Evolutionary conservation across 2,329 filamentous ascomycete genomes (phyloP), one percentile per base, ranked within the genome.

Genomic region (Emydomyces testavorans): DNA sequence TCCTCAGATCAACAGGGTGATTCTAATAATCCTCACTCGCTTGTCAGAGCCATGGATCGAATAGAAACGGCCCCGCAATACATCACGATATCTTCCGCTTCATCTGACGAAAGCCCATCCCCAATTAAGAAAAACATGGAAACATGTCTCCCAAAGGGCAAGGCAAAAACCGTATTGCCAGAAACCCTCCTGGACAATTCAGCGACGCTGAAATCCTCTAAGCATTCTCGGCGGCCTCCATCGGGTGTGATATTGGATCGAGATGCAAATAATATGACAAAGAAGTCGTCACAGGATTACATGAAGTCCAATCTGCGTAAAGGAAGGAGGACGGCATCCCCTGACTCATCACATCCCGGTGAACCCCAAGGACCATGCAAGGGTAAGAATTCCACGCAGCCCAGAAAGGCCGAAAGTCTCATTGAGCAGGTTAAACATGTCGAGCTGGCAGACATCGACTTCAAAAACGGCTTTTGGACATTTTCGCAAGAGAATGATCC

Each of bases 381-480:
- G 2, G 23, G 20, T 8, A 13, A 23, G 18, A 23, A 24, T 8
- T 34, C 23, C 11, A 21, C 24, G 2, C 20, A 21, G 6, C 10
- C 24, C 20, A 35, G 10, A 35, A n/a, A 36, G 29, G 15, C 45
- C 11, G 21, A 23, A 18, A 13, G 13, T n/a, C 29, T 38, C 7
- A 7, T 4, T n/a, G n/a, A 23, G 6, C 13, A 16, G 18, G 1
- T 15, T 5, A 13, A 28, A 16, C 18, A 40, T 34, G 35, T 40
- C 18, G 24, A 34, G 5, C 8, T 43, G 16, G 16, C 26, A 24
- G 21, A 48, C 13, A 36, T 49, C 18, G 24, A 31, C 2, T 47
- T 48, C 13, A 15, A 36, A 6, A 35, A 48, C 32, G 50, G 50
- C 16, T 48, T 47, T 41, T 52, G 50, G 50, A 35, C 16, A 15